A percentile compares a stretch with the other conserved stretches of the same genome.
Conservation (phyloP, 768 basidiomycete genomes). For the Lactarius psammicola region DNA sequence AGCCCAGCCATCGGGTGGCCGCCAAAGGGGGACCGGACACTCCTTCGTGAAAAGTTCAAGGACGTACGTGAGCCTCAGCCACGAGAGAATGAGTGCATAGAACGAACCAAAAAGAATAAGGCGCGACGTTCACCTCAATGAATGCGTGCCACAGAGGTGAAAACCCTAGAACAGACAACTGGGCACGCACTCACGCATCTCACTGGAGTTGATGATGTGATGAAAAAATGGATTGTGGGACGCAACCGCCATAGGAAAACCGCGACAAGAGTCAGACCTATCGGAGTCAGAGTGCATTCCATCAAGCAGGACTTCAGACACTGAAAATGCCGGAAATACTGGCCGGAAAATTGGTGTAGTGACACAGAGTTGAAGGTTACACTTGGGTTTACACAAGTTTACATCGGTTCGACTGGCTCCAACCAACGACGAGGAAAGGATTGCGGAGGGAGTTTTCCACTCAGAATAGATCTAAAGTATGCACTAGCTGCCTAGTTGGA, state of each 20-base stretch:
- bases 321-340: neutral
- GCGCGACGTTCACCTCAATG: neutral
- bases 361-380: neutral
- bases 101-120: neutral
- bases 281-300: neutral
- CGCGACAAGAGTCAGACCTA: neutral
- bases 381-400: no score
- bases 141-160: neutral
- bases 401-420: neutral
- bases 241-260: neutral
- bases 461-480: neutral
- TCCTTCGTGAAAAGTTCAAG: no score
- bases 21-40: neutral
- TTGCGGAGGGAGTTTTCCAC: no score
- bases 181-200: no score
- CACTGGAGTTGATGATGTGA: neutral
- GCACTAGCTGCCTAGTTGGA: no score
- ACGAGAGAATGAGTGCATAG: neutral
- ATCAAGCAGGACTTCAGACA: neutral
- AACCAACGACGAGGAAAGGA: neutral
- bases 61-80: no score
- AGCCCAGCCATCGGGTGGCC: neutral
- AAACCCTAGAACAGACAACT: no score
- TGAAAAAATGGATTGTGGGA: neutral
- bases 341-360: neutral